These are phyloP conservation scores for Arxiozyma heterogenica DNA, from an alignment of 1,139 yeast genomes.

Conservation along the genomic window DNA sequence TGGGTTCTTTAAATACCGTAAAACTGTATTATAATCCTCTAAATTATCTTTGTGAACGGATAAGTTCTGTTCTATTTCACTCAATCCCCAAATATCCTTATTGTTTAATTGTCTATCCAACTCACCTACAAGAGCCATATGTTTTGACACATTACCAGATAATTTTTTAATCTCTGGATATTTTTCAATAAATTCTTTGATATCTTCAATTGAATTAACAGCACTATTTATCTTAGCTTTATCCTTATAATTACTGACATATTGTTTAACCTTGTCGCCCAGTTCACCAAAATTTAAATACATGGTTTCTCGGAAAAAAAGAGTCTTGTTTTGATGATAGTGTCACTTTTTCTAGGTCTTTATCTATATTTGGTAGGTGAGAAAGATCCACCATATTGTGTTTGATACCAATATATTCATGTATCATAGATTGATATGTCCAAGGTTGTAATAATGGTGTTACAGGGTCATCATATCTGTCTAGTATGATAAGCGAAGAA, in stretches of 20 bases:
- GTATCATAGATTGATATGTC: slow-evolving; percentile 98
- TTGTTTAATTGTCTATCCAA: slow-evolving; percentile 58
- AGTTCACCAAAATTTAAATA: slow-evolving; percentile 88
- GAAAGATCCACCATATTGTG: slow-evolving; percentile 72
- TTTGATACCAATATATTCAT: slow-evolving; percentile 73
- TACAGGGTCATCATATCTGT: slow-evolving; percentile 80
- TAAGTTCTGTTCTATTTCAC: slow-evolving; percentile 82
- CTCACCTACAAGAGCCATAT: slow-evolving; percentile 81
- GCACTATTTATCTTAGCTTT: slow-evolving; percentile 71
- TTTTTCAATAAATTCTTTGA: slow-evolving; percentile 81
- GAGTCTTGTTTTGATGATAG: slow-evolving; percentile 61
- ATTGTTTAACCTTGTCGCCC: slow-evolving; percentile 78
- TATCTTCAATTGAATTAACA: slow-evolving; percentile 69
- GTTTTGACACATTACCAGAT: slow-evolving; percentile 86
- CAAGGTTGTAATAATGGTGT: slow-evolving; percentile 91
- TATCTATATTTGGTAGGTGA: slow-evolving; percentile 29
- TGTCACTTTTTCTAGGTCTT: slow-evolving; percentile 52
- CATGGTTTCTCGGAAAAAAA: slow-evolving; percentile 71
- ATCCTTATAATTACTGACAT: slow-evolving; percentile 72
- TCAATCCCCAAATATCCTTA: slow-evolving; percentile 67
- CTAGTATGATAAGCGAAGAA: slow-evolving; percentile 70
- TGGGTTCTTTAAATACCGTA: slow-evolving; percentile 33
- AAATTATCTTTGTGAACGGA: slow-evolving; percentile 57
- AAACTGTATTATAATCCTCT: slow-evolving; percentile 41
- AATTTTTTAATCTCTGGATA: slow-evolving; percentile 88